Percentiles rank a stretch among this genome's conserved stretches.
phyloP scores from a whole-genome alignment of 1,139 yeast genomes.

The Geotrichum carabidarum region DNA sequence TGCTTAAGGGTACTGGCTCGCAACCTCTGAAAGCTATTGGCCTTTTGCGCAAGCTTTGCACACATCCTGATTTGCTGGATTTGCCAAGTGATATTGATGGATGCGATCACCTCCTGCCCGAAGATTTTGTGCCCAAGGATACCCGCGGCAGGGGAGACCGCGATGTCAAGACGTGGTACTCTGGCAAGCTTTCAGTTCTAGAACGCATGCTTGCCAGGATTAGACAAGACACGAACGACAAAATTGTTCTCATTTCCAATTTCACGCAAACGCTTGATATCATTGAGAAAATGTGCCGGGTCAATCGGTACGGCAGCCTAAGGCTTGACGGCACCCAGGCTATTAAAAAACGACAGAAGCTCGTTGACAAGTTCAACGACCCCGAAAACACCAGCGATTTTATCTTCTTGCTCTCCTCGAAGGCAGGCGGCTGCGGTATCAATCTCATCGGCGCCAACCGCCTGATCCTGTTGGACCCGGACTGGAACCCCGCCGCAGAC shows the following conservation, averaged over 20 bases:
- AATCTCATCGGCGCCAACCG: conserved; percentile 95
- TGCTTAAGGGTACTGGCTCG: conserved; percentile 66
- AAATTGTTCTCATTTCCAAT: conserved; percentile 88
- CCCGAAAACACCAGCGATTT: conserved; percentile 79
- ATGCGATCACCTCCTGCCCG: conserved; percentile 60
- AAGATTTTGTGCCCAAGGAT: conserved; percentile 52
- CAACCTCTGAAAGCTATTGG: conserved; percentile 93
- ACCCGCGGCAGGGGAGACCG: conserved; percentile 51
- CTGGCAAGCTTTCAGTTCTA: conserved; percentile 54
- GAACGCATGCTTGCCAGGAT: conserved; percentile 74
- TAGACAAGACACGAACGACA: conserved; percentile 77
- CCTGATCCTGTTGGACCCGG: conserved; percentile 84
- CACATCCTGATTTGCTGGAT: conserved; percentile 81
- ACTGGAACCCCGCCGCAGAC: conserved; percentile 98
- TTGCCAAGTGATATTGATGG: conserved; percentile 76
- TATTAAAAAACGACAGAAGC: conserved; percentile 85
- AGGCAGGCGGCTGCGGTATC: conserved; percentile 99
- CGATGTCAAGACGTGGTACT: conserved; percentile 56
- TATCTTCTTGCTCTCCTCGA: conserved; percentile 81
- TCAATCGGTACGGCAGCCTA: conserved; percentile 66
- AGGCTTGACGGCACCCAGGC: conserved; percentile 91
- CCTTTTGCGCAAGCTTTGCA: conserved; percentile 78
- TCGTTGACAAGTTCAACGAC: conserved; percentile 86
- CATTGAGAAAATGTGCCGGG: conserved; percentile 79
- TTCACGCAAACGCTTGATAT: conserved; percentile 91